A percentile compares a stretch with the other conserved stretches of the same genome.
phyloP scores from a whole-genome alignment of 768 basidiomycete genomes.

The Calocybe gangraenosa region DNA sequence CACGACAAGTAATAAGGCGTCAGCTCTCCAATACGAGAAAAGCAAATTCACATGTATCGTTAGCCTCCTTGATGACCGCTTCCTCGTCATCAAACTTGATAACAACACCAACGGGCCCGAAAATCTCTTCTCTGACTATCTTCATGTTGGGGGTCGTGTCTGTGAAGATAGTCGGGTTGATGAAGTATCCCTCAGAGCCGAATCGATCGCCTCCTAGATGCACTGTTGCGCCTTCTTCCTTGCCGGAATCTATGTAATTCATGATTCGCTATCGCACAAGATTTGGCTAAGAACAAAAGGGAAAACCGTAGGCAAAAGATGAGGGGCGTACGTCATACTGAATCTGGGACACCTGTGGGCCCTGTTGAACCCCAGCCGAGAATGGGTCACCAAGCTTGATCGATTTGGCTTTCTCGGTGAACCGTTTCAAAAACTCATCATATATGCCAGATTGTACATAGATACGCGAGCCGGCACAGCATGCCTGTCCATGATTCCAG shows the following conservation, averaged over 20 bases:
- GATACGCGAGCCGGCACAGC: constrained; percentile 82
- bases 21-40: too few relatives aligned
- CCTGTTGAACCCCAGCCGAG: constrained; percentile 53
- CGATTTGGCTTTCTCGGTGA: constrained; percentile 48
- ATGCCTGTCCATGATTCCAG: constrained; percentile 74
- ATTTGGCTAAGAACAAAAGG: neutral
- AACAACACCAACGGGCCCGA: constrained; percentile 70
- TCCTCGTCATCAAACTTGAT: constrained; percentile 61
- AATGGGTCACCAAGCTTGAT: constrained; percentile 76
- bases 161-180: constrained; percentile 66
- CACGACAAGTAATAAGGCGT: neutral
- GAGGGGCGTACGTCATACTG: constrained; percentile 60
- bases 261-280: constrained; percentile 49
- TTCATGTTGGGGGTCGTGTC: constrained; percentile 59
- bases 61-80: constrained; percentile 64
- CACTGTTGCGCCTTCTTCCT: constrained; percentile 55
- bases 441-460: constrained; percentile 81
- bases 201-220: constrained; percentile 56
- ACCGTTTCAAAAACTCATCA: constrained; percentile 68
- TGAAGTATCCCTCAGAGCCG: constrained; percentile 49
- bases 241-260: constrained; percentile 57
- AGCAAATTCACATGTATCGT: constrained; percentile 52
- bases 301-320: neutral
- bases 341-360: constrained; percentile 73
- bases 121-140: constrained; percentile 67